Base-by-base conservation (phyloP, 768 basidiomycete genomes). In the Panaeolus cyanescens region DNA sequence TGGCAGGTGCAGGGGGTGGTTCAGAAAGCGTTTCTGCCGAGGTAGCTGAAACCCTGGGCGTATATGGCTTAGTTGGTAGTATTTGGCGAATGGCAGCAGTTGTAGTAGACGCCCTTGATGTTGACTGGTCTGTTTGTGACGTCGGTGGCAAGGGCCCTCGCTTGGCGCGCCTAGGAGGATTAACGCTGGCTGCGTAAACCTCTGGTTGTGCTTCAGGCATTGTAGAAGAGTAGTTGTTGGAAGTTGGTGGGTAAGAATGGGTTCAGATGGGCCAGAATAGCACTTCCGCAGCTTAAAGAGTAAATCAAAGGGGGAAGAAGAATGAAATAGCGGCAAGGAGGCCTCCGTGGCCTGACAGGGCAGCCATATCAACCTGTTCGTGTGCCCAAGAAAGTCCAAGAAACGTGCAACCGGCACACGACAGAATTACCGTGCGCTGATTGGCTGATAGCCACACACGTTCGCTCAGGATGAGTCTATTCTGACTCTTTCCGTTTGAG, bases 131-230 rank as follows among this genome's bases (percentile, higher is more conserved):
- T 17, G 60, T 30, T 6, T 54, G 58, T 7, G 59, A 58, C 4
- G 68, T 58, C 10, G 59, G 10, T 32, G 68, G 39, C n/a, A 64
- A 56, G 22, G 28, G 68, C 30, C 58, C 33, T 19, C 74, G 75
- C 64, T 80, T 80, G 9, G 74, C 77, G 20, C 77, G 77, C 31
- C 79, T 68, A 36, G 77, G 62, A 25, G 77, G 79, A 50, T 79
- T 79, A 50, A 71, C 74, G 65, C 73, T 75, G 5, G 71, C 75
- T 31, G 72, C 61, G 65, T 78, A 78, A 36, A 69, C 20, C 36
- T 67, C 69, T 34, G 60, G 64, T 30, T 57, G 42, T 17, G 32
- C 32, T 54, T 67, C 61, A 34, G 67, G 64, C 65, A 66, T 70
- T 13, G 54, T n/a, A 34, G 61, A 30, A 40, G 17, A 19, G 45